Base-by-base conservation (phyloP, 2,329 filamentous ascomycete species). In the Metarhizium sp. region DNA sequence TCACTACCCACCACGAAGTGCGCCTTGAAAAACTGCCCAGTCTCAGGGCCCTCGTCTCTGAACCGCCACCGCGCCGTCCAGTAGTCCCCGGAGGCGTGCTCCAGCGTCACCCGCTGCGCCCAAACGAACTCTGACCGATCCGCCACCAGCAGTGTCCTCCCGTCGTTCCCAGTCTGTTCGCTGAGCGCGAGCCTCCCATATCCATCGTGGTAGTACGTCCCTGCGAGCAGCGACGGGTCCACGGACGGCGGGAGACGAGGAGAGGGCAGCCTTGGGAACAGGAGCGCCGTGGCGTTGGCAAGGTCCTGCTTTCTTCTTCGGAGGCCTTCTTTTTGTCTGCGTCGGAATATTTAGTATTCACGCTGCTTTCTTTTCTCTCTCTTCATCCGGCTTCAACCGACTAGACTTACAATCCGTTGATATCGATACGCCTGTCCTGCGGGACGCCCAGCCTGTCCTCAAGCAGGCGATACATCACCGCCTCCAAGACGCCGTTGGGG, bases 401-500 rank as follows among this genome's bases (percentile, higher is more conserved):
- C n/a, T 8, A 5, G n/a, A 45, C 42, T 45, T 10, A 45, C 42
- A 45, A 20, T 45, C 16, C 42, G 10, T 18, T 46, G 20, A 60
- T 29, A 38, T 62, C 55, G 16, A 55, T 56, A 11, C 71, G 49
- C 60, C 63, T 50, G 0, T 59, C 40, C 0, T 54, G 25, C 0
- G 62, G 56, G 6, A 69, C 58, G 0, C 52, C 54, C 2, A 71
- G 54, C 51, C 62, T 65, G 11, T 71, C 68, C 18, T 69, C 63
- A 1, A 71, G 56, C 5, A 72, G 55, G 1, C 59, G 58, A 34
- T 64, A 65, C 11, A 65, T 59, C 6, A 70, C 40, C 0, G 66
- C 46, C 1, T 67, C 56, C 2, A 58, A 51, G 0, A 58, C 69
- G 2, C 58, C 57, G 49, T 74, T 76, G 4, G 72, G 71, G 13